Evolutionary conservation across 805 yeast genomes (phyloP).

Genomic region (Zygosaccharomyces lentus): DNA sequence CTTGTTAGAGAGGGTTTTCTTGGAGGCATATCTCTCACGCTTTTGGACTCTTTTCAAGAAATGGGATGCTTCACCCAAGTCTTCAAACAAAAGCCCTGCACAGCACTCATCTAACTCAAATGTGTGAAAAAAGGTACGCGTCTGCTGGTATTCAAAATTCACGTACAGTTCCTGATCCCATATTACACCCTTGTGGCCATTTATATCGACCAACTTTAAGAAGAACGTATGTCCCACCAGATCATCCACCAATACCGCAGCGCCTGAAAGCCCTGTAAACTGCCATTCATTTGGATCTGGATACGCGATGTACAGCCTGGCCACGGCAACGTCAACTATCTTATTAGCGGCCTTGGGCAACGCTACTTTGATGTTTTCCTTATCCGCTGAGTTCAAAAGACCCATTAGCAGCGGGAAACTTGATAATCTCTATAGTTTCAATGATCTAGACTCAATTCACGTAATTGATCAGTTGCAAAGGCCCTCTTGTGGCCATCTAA

Average conservation of each 20-base stretch:
- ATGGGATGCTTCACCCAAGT: conserved; percentile 79
- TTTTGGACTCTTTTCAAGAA: conserved; percentile 72
- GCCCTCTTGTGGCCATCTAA: conserved; percentile 2
- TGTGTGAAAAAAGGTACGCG: conserved; percentile 88
- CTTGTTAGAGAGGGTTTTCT: conserved; percentile 78
- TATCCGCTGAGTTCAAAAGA: conserved; percentile 54
- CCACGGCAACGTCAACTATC: conserved; percentile 85
- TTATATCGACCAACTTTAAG: conserved; percentile 80
- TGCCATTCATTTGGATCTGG: conserved; percentile 81
- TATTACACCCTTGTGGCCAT: conserved; percentile 76
- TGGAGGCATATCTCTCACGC: conserved; percentile 80
- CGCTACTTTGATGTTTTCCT: conserved; percentile 83
- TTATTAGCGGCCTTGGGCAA: conserved; percentile 86
- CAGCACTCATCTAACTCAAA: conserved; percentile 89
- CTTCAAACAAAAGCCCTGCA: conserved; percentile 85
- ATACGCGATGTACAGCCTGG: conserved; percentile 82
- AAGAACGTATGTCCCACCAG: conserved; percentile 91
- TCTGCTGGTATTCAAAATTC: conserved; percentile 86
- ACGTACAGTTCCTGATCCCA: conserved; percentile 97
- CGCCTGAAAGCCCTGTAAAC: conserved; percentile 87
- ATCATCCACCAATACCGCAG: conserved; percentile 83
- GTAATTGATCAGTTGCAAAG: not conserved
- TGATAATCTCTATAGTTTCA: not conserved
- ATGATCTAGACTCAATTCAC: not conserved
- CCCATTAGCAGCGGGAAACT: conserved; percentile 31